Percentiles rank a stretch among this genome's conserved stretches.
Conservation (phyloP, 2,329 filamentous ascomycete species). For the Lasiodiplodia sp. region DNA sequence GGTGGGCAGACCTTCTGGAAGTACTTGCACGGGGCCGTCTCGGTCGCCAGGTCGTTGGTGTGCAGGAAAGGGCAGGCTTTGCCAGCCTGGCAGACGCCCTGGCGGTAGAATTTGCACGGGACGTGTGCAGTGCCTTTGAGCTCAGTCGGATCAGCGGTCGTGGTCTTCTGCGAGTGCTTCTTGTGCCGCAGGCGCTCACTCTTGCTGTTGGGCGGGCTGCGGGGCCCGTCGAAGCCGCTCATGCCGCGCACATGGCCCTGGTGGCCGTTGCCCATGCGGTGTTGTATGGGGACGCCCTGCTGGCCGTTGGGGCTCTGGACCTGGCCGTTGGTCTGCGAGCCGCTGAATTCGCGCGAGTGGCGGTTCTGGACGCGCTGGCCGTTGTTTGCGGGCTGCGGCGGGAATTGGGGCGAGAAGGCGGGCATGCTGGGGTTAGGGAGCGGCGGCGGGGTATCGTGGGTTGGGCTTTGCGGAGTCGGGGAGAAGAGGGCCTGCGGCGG, state of each 20-base stretch:
- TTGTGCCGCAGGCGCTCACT: constrained; percentile 41
- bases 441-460: constrained; percentile 28
- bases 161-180: constrained; percentile 12
- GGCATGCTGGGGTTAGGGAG: constrained; percentile 18
- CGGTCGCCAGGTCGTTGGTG: constrained; percentile 81
- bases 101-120: constrained; percentile 98
- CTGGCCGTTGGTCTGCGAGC: constrained; percentile 37
- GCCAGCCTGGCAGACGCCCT: constrained; percentile 94
- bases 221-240: constrained; percentile 46
- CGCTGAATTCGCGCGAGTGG: constrained; percentile 43
- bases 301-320: constrained; percentile 42
- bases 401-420: constrained; percentile 33
- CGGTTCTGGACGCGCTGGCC: constrained; percentile 36
- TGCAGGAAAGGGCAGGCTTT: constrained; percentile 96
- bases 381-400: constrained; percentile 32
- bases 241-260: constrained; percentile 43
- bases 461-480: constrained; percentile 17
- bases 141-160: constrained; percentile 35
- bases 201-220: constrained; percentile 59
- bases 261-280: constrained; percentile 42
- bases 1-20: constrained; percentile 84
- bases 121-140: constrained; percentile 88
- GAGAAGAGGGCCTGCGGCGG: constrained; percentile 24
- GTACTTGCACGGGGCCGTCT: constrained; percentile 94
- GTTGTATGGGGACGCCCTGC: constrained; percentile 44